Conservation (phyloP, 768 basidiomycete species). For the Coprinellus micaceus region DNA sequence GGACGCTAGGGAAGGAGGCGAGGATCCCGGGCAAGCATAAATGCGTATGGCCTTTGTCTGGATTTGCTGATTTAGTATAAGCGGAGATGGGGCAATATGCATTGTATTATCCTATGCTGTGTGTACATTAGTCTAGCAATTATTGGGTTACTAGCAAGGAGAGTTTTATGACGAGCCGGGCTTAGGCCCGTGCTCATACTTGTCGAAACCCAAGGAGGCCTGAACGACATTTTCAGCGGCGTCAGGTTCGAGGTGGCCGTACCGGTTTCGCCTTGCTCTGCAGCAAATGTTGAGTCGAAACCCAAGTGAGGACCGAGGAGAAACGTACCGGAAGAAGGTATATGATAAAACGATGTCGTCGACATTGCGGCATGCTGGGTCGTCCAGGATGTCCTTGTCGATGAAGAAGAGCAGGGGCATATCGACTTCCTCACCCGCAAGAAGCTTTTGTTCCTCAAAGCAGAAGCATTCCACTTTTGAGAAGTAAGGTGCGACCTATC, state of each 20-base stretch:
- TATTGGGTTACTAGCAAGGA: background rate
- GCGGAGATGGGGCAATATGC: no score
- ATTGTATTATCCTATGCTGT: conserved; percentile 2
- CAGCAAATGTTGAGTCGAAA: background rate
- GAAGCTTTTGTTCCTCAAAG: conserved; percentile 95
- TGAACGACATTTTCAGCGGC: conserved; percentile 77
- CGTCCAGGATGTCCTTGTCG: conserved; percentile 94
- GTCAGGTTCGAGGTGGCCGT: conserved; percentile 88
- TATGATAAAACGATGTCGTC: conserved; percentile 94
- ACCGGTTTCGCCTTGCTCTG: conserved; percentile 82
- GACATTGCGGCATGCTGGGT: conserved; percentile 80
- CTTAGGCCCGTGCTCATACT: conserved; percentile 54
- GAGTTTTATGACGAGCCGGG: background rate
- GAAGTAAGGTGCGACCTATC: conserved; percentile 94
- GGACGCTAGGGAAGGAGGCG: background rate
- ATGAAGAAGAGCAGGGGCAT: conserved; percentile 99
- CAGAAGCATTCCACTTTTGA: conserved; percentile 99
- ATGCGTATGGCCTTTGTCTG: no score
- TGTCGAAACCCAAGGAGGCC: conserved; percentile 71
- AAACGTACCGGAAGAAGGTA: conserved; percentile 89
- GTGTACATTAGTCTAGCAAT: background rate
- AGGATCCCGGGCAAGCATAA: no score
- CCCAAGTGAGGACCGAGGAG: background rate
- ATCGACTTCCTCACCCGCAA: conserved; percentile 95
- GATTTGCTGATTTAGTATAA: no score